phyloP scores from a whole-genome alignment of 23 red algal species.

The Cyanidiococcus yangmingshanensis region DNA sequence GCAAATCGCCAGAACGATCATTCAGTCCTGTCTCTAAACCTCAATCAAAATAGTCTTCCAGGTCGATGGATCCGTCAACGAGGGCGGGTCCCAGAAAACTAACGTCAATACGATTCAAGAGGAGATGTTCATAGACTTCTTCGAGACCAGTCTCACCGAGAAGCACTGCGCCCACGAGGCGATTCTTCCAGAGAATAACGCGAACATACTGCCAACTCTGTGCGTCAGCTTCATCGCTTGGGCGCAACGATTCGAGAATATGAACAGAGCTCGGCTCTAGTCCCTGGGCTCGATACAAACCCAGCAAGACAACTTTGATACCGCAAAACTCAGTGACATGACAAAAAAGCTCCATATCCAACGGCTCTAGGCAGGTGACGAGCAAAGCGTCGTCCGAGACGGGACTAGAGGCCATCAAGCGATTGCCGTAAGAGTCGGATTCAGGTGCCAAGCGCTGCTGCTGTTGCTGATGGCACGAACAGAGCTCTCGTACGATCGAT shows the following conservation, averaged over 20 bases:
- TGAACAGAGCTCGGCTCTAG: constrained; percentile 23
- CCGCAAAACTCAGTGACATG: constrained; percentile 79
- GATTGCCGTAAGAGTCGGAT: no score
- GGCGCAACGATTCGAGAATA: constrained; percentile 39
- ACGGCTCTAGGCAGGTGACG: background rate
- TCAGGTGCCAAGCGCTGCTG: background rate
- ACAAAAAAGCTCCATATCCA: constrained; percentile 78
- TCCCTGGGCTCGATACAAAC: constrained; percentile 51
- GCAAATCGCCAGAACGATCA: no score
- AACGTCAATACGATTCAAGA: constrained; percentile 53
- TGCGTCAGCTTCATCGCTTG: constrained; percentile 12
- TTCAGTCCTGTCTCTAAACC: no score
- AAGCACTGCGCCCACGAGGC: constrained; percentile 58
- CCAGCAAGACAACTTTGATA: constrained; percentile 60
- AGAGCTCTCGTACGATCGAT: constrained; percentile 25
- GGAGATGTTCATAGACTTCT: constrained; percentile 85
- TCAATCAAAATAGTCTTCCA: constrained; percentile 91
- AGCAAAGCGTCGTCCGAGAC: background rate
- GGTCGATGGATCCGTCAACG: constrained; percentile 47
- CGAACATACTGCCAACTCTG: constrained; percentile 23
- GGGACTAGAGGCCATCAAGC: background rate
- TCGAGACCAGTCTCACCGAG: constrained; percentile 63
- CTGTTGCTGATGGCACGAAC: constrained; percentile 8
- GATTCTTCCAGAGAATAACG: constrained; percentile 38
- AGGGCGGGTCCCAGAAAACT: constrained; percentile 30